Evolutionary conservation across 2,329 filamentous ascomycete genomes (phyloP).

Genomic region (Aspergillus sojae): DNA sequence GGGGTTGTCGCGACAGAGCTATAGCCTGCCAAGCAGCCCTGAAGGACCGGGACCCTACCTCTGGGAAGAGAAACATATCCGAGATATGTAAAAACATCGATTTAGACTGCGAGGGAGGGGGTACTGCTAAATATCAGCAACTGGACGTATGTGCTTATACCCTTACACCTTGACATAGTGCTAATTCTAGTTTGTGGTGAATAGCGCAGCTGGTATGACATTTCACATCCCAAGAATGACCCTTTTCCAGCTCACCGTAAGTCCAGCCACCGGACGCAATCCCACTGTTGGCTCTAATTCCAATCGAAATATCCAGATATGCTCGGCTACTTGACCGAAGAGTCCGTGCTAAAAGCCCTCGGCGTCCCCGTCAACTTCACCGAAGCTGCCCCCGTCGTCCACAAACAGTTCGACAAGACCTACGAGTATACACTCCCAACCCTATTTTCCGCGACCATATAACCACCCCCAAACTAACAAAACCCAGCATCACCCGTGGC

Average conservation of each 20-base stretch:
- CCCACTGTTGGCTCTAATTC: accelerated
- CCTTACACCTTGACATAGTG: conserved; percentile 30
- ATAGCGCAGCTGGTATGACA: conserved; percentile 57
- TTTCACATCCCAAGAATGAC: conserved; percentile 54
- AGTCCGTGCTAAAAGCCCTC: conserved; percentile 59
- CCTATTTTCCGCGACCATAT: neutral
- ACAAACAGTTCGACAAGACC: conserved; percentile 49
- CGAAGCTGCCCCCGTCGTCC: conserved; percentile 50
- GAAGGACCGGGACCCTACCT: conserved; percentile 49
- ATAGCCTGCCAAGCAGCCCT: conserved; percentile 53
- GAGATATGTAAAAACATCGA: neutral
- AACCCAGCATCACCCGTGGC: neutral
- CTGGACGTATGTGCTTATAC: conserved; percentile 47
- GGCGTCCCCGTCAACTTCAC: conserved; percentile 66
- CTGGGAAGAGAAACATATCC: neutral
- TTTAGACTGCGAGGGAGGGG: neutral
- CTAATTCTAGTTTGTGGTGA: neutral
- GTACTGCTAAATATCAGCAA: neutral
- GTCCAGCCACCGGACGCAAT: neutral
- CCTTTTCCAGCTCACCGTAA: conserved; percentile 50
- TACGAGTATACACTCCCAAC: conserved; percentile 40
- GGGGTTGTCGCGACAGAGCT: conserved; percentile 59
- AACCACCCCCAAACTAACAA: neutral
- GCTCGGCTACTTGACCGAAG: conserved; percentile 59
- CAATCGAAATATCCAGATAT: conserved; percentile 44